phyloP scores from a whole-genome alignment of 768 basidiomycete genomes.

The Sutorius australiensis region DNA sequence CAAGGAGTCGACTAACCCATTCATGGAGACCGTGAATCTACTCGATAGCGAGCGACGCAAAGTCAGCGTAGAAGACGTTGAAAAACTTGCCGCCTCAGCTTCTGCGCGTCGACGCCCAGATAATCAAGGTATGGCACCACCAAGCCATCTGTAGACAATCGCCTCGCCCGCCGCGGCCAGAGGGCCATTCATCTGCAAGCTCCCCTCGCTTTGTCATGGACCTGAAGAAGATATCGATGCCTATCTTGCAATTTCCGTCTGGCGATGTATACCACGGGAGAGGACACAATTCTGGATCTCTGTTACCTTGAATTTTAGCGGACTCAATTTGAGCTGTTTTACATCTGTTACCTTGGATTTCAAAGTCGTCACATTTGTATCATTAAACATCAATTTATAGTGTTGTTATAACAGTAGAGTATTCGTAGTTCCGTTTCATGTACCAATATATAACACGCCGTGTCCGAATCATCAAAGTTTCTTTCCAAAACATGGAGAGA shows the following conservation, averaged over 20 bases:
- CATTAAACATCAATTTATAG: neutral
- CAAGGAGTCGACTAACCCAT: neutral
- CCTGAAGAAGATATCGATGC: neutral
- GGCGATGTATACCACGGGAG: neutral
- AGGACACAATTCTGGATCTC: neutral
- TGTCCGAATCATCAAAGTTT: too few relatives aligned
- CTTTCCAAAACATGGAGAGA: too few relatives aligned
- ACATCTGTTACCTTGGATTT: neutral
- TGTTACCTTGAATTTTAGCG: neutral
- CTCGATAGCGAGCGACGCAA: neutral
- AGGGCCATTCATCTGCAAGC: neutral
- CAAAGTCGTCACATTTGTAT: neutral
- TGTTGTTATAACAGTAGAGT: neutral
- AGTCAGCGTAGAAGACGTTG: slow-evolving; percentile 13
- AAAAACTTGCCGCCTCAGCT: slow-evolving; percentile 12
- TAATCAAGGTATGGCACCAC: neutral
- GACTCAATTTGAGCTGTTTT: neutral
- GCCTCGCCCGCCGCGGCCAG: too few relatives aligned
- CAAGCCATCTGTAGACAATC: neutral
- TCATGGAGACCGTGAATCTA: neutral
- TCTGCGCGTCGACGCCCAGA: neutral
- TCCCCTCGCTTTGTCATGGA: neutral
- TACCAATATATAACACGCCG: neutral
- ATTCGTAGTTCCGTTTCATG: too few relatives aligned
- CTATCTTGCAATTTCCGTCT: neutral